Base-by-base conservation (phyloP, 2,329 filamentous ascomycete genomes). In the Verticillium isaacii region DNA sequence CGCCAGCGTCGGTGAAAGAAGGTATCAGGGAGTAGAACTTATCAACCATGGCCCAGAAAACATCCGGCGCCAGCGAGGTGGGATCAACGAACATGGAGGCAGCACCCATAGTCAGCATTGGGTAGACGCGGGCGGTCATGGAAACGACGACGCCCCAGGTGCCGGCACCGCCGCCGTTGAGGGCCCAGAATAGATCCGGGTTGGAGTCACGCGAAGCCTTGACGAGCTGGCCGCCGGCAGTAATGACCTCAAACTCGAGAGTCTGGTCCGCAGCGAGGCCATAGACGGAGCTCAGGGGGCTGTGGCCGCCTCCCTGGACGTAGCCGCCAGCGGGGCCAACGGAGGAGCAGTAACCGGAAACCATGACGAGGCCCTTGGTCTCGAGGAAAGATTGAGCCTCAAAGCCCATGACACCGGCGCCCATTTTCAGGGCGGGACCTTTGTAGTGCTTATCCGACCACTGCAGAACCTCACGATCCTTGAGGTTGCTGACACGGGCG, bases 111-210 rank as follows among this genome's bases (percentile, higher is more conserved):
- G 5, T 74, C 78, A 1, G 36, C 25, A 2, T 78, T 0, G 75
- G 72, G 68, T 86, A 77, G 1, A 80, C 77, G 63, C 81, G 82
- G 50, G 81, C 74, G 0, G 82, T 87, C 70, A 87, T 76, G 2
- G 81, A 83, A 17, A 79, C 70, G 1, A 88, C 83, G 2, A 88
- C 76, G 2, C 77, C 86, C 65, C 82, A 89, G 34, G 79, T 87
- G 17, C 85, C 84, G 11, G 80, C 82, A 2, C 87, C 86, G 0
- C 86, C 85, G 3, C 86, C 85, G 52, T 77, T 77, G 1, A 88
- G 71, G 1, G 86, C 87, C 86, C 86, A 90, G 74, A 85, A 89
- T 1, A 89, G 74, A 59, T 89, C 86, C 0, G 74, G 62, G 65
- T 89, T 83, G 36, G 80, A 63, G 0, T 67, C 68, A 0, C 74